phyloP scores from a whole-genome alignment of 2,329 filamentous ascomycete species.

The Acarospora socialis region DNA sequence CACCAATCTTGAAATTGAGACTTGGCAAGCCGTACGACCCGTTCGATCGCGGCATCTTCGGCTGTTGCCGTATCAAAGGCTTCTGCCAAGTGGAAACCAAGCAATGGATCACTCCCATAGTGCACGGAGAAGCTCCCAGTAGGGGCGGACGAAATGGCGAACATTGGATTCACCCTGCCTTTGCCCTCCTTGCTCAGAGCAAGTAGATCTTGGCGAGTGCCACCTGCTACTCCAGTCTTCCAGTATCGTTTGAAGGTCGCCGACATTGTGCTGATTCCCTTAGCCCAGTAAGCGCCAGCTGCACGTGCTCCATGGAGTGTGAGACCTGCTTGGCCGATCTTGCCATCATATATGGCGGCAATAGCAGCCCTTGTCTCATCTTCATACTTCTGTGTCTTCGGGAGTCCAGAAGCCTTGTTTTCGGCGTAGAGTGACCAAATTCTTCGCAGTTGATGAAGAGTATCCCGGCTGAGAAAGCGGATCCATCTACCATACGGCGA shows the following conservation, averaged over 20 bases:
- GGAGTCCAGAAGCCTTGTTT: too few relatives aligned
- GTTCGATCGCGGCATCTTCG: conserved; percentile 25
- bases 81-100: conserved; percentile 43
- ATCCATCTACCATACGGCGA: conserved; percentile 32
- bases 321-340: too few relatives aligned
- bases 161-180: conserved; percentile 27
- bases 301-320: too few relatives aligned
- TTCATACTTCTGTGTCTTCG: too few relatives aligned
- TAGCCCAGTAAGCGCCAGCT: too few relatives aligned
- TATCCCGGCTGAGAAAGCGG: conserved; percentile 35
- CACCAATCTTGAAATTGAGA: conserved; percentile 17
- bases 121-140: conserved; percentile 27
- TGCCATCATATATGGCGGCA: too few relatives aligned
- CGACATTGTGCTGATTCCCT: too few relatives aligned
- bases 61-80: conserved; percentile 27
- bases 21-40: conserved; percentile 9
- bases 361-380: too few relatives aligned
- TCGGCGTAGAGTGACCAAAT: conserved; percentile 23
- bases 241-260: conserved; percentile 5
- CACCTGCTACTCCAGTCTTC: conserved; percentile 7
- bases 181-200: conserved; percentile 2
- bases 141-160: conserved; percentile 22
- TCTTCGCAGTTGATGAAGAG: conserved; percentile 22
- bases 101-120: conserved; percentile 37
- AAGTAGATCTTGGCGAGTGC: conserved; percentile 1